These are phyloP conservation scores for Syncephalastrum sp. DNA, from an alignment of 371 early-diverging fungal genomes.

Conservation along the genomic window DNA sequence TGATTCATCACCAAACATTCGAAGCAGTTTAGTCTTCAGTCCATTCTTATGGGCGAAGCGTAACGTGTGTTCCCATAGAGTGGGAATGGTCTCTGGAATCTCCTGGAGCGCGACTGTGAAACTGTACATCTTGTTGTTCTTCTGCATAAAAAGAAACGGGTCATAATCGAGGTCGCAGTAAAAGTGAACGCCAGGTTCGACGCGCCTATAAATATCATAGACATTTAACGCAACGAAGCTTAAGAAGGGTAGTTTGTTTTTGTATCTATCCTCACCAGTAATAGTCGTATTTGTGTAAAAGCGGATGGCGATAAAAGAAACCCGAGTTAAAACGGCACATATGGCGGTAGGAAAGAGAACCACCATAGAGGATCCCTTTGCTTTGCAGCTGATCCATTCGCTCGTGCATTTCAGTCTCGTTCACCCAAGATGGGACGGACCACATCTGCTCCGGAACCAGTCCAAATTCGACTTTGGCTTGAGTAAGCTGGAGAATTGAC, in stretches of 20 bases:
- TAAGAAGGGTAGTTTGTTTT: too few relatives aligned
- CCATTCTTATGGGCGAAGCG: conserved; percentile 46
- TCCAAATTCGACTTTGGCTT: conserved; percentile 60
- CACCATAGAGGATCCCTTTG: conserved; percentile 68
- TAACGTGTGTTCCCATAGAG: conserved; percentile 75
- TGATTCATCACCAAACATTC: conserved; percentile 40
- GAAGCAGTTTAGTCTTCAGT: conserved; percentile 31
- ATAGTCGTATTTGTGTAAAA: conserved; percentile 80
- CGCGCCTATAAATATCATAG: conserved; percentile 80
- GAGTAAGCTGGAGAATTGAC: conserved; percentile 60
- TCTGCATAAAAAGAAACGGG: conserved; percentile 81
- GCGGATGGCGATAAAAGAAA: conserved; percentile 87
- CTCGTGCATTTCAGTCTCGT: conserved; percentile 55
- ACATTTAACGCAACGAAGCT: not conserved
- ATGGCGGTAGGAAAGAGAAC: conserved; percentile 35
- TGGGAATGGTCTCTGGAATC: conserved; percentile 79
- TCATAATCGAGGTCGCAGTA: conserved; percentile 90
- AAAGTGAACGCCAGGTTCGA: conserved; percentile 92
- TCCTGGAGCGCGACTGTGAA: conserved; percentile 85
- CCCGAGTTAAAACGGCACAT: conserved; percentile 78
- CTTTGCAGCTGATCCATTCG: conserved; percentile 57
- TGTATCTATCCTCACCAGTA: conserved; percentile 76
- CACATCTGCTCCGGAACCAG: conserved; percentile 70
- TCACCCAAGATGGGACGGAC: conserved; percentile 68
- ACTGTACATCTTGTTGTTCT: conserved; percentile 78